Conservation (phyloP, 225 moss, liverwort and hornwort species). For the Neckera pumila region DNA sequence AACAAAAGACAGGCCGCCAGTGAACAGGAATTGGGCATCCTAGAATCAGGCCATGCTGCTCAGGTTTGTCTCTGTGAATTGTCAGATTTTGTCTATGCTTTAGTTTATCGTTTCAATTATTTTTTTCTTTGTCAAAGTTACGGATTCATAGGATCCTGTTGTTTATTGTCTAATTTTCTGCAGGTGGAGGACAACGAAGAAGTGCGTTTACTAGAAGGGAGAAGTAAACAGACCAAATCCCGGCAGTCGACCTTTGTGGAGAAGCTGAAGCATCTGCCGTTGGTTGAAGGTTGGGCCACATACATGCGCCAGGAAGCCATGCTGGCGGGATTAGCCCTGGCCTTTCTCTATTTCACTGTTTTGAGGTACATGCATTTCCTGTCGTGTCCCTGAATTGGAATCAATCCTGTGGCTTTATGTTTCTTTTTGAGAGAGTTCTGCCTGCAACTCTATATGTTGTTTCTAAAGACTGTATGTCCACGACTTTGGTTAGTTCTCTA, state of each 20-base stretch:
- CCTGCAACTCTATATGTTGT: neutral
- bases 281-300: conserved; percentile 60
- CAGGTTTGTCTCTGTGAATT: neutral
- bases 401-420: neutral
- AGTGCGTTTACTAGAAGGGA: conserved; percentile 4
- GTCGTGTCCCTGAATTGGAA: neutral
- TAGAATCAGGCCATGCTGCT: neutral
- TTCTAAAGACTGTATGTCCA: neutral
- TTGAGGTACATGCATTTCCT: conserved; percentile 37
- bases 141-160: neutral
- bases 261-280: conserved; percentile 33
- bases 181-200: conserved; percentile 24
- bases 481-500: neutral
- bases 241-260: conserved; percentile 1
- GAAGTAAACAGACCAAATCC: neutral
- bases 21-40: conserved; percentile 8
- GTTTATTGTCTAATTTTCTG: neutral
- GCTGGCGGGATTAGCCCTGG: conserved; percentile 71
- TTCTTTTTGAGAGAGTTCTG: neutral
- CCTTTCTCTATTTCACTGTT: conserved; percentile 91
- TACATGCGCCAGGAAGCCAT: conserved; percentile 79
- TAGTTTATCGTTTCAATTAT: neutral
- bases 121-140: neutral
- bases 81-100: neutral
- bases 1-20: neutral